Percentiles rank a stretch among this genome's conserved stretches.
phyloP scores from a whole-genome alignment of 2,329 filamentous ascomycete genomes.

The Fonsecaea nubica region DNA sequence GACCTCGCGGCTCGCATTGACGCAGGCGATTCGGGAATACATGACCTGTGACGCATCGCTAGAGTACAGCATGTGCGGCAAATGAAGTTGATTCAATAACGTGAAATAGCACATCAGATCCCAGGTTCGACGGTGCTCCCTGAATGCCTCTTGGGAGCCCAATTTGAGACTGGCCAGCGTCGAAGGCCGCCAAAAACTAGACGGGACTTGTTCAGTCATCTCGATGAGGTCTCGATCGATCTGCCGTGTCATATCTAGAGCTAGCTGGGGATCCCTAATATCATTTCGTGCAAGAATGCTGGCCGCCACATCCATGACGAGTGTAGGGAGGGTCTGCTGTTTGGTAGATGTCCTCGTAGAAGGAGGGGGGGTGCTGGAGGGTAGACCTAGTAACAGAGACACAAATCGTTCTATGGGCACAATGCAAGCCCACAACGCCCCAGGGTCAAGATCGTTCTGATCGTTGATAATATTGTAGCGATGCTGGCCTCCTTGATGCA shows the following conservation, averaged over 20 bases:
- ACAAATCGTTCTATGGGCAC: slow-evolving; percentile 49
- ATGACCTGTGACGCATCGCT: slow-evolving; percentile 32
- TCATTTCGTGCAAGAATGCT: slow-evolving; percentile 59
- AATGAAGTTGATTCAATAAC: slow-evolving; percentile 60
- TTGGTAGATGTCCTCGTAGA: not conserved
- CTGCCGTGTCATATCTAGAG: slow-evolving; percentile 55
- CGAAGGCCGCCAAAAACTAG: slow-evolving; percentile 58
- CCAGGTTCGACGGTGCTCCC: slow-evolving; percentile 49
- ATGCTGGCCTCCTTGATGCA: no score
- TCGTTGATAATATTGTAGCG: slow-evolving; percentile 43
- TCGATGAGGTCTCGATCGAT: slow-evolving; percentile 54
- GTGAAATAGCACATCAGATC: slow-evolving; percentile 60
- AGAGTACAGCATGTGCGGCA: slow-evolving; percentile 61
- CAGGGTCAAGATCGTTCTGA: slow-evolving; percentile 32
- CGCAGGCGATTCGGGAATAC: slow-evolving; percentile 58
- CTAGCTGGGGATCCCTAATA: slow-evolving; percentile 40
- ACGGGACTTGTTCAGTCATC: slow-evolving; percentile 51
- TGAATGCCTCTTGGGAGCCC: slow-evolving; percentile 37
- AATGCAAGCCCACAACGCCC: slow-evolving; percentile 50
- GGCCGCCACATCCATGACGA: slow-evolving; percentile 44
- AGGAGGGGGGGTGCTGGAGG: slow-evolving; percentile 25
- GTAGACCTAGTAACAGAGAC: slow-evolving; percentile 51
- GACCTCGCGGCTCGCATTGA: slow-evolving; percentile 60
- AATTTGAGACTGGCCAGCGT: slow-evolving; percentile 25
- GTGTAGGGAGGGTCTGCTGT: not conserved